Base-by-base conservation (phyloP, 1,284 basidiomycete species). In the Apiotrichum laibachii region DNA sequence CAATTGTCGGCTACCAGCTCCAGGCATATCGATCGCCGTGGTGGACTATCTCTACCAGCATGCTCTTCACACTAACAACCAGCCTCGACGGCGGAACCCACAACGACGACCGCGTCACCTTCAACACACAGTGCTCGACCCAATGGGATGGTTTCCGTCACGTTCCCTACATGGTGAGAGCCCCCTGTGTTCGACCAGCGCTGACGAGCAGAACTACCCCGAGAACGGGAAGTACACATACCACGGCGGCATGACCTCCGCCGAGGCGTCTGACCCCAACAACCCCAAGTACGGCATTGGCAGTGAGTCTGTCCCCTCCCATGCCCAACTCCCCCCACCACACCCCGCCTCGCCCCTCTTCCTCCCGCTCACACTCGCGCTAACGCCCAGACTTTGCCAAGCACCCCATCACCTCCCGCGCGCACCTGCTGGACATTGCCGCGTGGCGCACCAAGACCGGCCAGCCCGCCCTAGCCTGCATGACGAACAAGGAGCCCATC, bases 91-190 rank as follows among this genome's bases (percentile, higher is more conserved):
- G 78, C 53, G 53, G 62, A 19, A 63, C 79, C 10, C 55, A 65
- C 15, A 67, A n/a, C n/a, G n/a, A n/a, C n/a, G n/a, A n/a, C n/a
- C n/a, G n/a, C n/a, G n/a, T n/a, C n/a, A n/a, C n/a, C n/a, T n/a
- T 77, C 66, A 80, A 80, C 59, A 77, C 77, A 1, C 78, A 80
- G 62, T 63, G 63, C 19, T 73, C 74, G 19, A 74, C 77, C 7
- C 79, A 80, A 53, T 78, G 78, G 77, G 78, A 79, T 56, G 77
- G 77, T 2, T 71, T 76, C 54, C n/a, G n/a, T n/a, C n/a, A n/a
- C n/a, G n/a, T n/a, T n/a, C n/a, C n/a, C n/a, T n/a, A n/a, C n/a
- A n/a, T 61, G 75, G 26, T 31, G 26, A 31, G 26, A n/a, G n/a
- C n/a, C n/a, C n/a, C n/a, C n/a, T n/a, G n/a, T n/a, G n/a, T n/a